Conservation (phyloP, 1,284 basidiomycete species). For the Ganoderma lucidum region DNA sequence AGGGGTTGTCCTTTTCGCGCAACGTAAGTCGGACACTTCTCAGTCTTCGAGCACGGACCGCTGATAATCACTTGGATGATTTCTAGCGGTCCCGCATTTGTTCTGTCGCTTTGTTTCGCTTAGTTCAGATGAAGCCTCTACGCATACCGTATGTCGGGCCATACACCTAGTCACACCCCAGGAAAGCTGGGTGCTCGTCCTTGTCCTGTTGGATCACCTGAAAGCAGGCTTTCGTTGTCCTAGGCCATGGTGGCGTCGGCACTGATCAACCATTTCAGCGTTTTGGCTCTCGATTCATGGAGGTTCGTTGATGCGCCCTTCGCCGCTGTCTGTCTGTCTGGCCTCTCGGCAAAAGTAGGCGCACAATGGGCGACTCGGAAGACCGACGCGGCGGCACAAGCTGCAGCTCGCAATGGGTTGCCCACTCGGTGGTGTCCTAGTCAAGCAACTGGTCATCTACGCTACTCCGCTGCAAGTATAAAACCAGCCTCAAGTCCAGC, state of each 20-base stretch:
- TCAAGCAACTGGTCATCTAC: neutral
- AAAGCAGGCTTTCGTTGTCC: neutral
- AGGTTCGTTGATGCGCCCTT: neutral
- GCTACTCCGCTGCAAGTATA: neutral
- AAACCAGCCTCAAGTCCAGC: neutral
- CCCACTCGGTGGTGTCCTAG: neutral
- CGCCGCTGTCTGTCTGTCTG: neutral
- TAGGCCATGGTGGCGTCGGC: neutral
- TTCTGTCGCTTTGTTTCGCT: neutral
- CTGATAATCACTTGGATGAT: neutral
- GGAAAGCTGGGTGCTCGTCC: no score
- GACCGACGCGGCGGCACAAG: neutral
- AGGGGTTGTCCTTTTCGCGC: neutral
- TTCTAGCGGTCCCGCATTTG: neutral
- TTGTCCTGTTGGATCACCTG: neutral
- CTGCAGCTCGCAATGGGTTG: neutral
- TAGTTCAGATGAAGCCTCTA: neutral
- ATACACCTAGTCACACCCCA: no score
- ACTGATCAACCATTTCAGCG: slow-evolving; percentile 4
- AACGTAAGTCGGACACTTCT: neutral
- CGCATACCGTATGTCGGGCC: no score
- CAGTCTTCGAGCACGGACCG: neutral
- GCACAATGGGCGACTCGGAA: neutral
- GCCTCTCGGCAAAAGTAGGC: neutral
- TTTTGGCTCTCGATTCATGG: neutral